phyloP scores from a whole-genome alignment of 2,329 filamentous ascomycete genomes.

The Exophiala aquamarina region DNA sequence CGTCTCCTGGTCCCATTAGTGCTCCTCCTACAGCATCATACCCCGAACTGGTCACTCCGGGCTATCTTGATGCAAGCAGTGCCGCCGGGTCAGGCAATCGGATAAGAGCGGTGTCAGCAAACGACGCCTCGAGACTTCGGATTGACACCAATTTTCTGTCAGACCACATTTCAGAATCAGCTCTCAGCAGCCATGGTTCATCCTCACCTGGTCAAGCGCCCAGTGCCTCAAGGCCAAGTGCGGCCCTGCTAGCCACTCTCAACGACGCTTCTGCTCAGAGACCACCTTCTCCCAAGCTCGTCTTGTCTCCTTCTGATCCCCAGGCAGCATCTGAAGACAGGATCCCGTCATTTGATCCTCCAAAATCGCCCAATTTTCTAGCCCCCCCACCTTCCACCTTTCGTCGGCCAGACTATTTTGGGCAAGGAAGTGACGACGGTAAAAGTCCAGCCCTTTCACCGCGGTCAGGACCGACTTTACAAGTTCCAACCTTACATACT shows the following conservation, averaged over 20 bases:
- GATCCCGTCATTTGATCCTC: conserved; percentile 25
- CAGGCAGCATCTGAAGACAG: conserved; percentile 30
- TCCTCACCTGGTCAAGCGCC: neutral
- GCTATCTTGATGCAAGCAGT: conserved; percentile 8
- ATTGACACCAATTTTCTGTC: conserved; percentile 42
- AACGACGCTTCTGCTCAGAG: conserved; percentile 27
- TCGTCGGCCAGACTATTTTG: conserved; percentile 38
- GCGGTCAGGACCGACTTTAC: conserved; percentile 11
- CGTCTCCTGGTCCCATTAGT: conserved; percentile 44
- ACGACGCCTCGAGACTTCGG: conserved; percentile 52
- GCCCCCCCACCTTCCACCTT: conserved; percentile 24
- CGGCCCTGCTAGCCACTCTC: conserved; percentile 14
- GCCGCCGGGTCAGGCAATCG: conserved; percentile 29
- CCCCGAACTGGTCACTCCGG: conserved; percentile 28
- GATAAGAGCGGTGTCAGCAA: conserved; percentile 59
- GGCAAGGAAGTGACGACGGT: conserved; percentile 17
- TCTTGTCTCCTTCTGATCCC: conserved; percentile 40
- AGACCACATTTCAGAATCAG: conserved; percentile 11
- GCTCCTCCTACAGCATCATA: conserved; percentile 26
- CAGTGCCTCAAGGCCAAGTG: conserved; percentile 16
- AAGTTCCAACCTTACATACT: conserved; percentile 21
- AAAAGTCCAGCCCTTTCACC: conserved; percentile 17
- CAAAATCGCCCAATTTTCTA: conserved; percentile 18
- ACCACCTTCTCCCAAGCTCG: conserved; percentile 36
- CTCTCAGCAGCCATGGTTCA: conserved; percentile 12